Percentiles rank a stretch among this genome's conserved stretches.
Conservation (phyloP, 768 basidiomycete genomes). For the Suillus subalutaceus region DNA sequence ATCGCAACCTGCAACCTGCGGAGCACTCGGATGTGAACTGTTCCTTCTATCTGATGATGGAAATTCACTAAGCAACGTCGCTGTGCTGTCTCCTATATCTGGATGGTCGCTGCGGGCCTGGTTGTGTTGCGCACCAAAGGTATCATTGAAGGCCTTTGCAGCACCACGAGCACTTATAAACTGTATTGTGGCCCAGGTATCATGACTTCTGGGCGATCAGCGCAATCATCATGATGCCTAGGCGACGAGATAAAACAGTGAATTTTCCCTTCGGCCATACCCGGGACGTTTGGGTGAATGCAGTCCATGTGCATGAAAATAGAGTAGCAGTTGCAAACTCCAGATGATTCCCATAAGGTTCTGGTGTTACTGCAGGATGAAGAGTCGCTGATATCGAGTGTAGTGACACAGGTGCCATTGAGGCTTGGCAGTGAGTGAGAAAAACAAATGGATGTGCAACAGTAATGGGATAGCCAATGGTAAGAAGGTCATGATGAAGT, state of each 20-base stretch:
- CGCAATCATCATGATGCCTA: slow-evolving; percentile 23
- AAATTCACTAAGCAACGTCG: background rate
- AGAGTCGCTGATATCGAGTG: background rate
- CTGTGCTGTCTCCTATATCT: background rate
- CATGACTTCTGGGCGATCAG: slow-evolving; percentile 33
- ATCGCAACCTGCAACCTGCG: background rate
- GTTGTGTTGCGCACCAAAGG: background rate
- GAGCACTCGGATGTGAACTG: background rate
- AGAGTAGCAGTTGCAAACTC: slow-evolving; percentile 31
- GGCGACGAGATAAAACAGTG: slow-evolving; percentile 8
- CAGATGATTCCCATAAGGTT: slow-evolving; percentile 38
- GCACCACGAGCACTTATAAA: slow-evolving; percentile 19
- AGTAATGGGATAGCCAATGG: too few relatives aligned
- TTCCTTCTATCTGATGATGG: background rate
- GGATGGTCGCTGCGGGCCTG: background rate
- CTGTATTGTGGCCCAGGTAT: slow-evolving; percentile 31
- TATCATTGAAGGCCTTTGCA: background rate
- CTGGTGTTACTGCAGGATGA: background rate
- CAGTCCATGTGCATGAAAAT: slow-evolving; percentile 34
- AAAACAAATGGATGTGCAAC: background rate
- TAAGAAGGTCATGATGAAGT: too few relatives aligned
- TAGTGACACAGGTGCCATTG: background rate
- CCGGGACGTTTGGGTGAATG: slow-evolving; percentile 35
- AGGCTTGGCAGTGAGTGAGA: background rate
- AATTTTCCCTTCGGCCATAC: slow-evolving; percentile 13